Conservation (phyloP, 371 early-diverging fungal species). For the Apophysomyces sp. region DNA sequence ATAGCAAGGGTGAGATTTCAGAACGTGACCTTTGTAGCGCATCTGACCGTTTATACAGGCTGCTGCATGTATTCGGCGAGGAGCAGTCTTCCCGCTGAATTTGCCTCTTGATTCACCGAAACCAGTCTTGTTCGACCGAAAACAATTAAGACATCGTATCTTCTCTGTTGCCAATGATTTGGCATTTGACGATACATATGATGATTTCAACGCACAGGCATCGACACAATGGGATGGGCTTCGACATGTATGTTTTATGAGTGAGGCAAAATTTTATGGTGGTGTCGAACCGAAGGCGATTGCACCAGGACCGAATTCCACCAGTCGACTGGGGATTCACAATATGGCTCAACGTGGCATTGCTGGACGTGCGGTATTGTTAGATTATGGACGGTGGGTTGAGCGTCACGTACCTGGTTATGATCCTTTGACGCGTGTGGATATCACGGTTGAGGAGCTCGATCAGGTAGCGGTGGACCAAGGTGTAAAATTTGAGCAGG, state of each 20-base stretch:
- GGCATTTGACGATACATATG: constrained; percentile 37
- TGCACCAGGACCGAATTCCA: constrained; percentile 3
- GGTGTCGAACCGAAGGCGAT: constrained; percentile 23
- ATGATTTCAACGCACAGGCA: constrained; percentile 38
- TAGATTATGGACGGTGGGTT: constrained; percentile 46
- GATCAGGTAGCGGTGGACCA: constrained; percentile 35
- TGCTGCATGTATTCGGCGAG: constrained; percentile 20
- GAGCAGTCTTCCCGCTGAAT: constrained; percentile 37
- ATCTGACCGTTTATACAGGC: not conserved
- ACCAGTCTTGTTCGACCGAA: constrained; percentile 27
- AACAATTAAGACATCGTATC: constrained; percentile 18
- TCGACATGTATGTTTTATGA: constrained; percentile 28
- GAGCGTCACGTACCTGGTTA: constrained; percentile 18
- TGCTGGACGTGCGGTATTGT: constrained; percentile 41
- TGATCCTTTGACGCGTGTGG: constrained; percentile 30
- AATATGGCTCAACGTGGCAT: constrained; percentile 46
- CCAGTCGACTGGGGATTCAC: constrained; percentile 37
- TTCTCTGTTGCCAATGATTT: constrained; percentile 9
- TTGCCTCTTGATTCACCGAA: constrained; percentile 36
- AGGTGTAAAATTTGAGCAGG: constrained; percentile 31
- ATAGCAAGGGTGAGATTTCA: constrained; percentile 22
- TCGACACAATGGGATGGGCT: constrained; percentile 49
- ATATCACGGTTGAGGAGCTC: constrained; percentile 36
- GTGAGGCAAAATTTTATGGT: constrained; percentile 29
- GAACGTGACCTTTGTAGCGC: not conserved